Evolutionary conservation across 257 asterid species (phyloP).

Genomic region (Rauvolfia tetraphylla): DNA sequence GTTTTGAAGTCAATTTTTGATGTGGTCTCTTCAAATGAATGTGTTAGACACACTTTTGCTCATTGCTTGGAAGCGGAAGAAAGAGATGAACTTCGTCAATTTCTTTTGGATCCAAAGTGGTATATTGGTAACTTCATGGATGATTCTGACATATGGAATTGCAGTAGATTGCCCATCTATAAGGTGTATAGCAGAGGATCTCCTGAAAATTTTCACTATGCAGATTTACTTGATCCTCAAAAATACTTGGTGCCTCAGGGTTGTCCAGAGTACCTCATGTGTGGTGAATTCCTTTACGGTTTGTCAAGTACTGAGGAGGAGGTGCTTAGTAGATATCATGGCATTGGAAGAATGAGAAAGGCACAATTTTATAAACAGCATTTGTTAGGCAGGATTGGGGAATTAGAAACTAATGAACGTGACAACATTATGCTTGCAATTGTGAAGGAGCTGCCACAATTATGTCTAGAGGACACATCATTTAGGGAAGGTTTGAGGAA

Average conservation of each 20-base stretch:
- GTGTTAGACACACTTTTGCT: slow-evolving; percentile 49
- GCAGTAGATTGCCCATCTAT: slow-evolving; percentile 91
- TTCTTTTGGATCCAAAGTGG: slow-evolving; percentile 81
- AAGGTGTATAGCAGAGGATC: slow-evolving; percentile 62
- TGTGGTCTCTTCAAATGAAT: slow-evolving; percentile 53
- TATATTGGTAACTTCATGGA: slow-evolving; percentile 64
- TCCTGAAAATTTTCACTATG: slow-evolving; percentile 50
- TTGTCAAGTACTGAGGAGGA: slow-evolving; percentile 71
- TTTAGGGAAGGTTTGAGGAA: slow-evolving; percentile 62
- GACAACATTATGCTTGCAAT: slow-evolving; percentile 68
- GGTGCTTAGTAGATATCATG: slow-evolving; percentile 63
- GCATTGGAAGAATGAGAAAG: slow-evolving; percentile 72
- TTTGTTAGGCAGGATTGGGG: slow-evolving; percentile 49
- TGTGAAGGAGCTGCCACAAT: slow-evolving; percentile 80
- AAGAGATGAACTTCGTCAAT: slow-evolving; percentile 77
- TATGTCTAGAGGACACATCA: slow-evolving; percentile 67
- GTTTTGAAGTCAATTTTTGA: slow-evolving; percentile 70
- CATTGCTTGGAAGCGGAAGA: slow-evolving; percentile 67
- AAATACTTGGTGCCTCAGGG: slow-evolving; percentile 74
- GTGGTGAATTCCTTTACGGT: slow-evolving; percentile 52
- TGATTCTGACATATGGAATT: slow-evolving; percentile 65
- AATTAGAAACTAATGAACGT: slow-evolving; percentile 58
- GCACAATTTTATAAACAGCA: slow-evolving; percentile 62
- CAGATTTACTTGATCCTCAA: slow-evolving; percentile 70
- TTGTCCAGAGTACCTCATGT: slow-evolving; percentile 64